A percentile compares a stretch with the other conserved stretches of the same genome.
Conservation (phyloP, 192 early-diverging fungal genomes). For the Globomyces pollinis-pini region DNA sequence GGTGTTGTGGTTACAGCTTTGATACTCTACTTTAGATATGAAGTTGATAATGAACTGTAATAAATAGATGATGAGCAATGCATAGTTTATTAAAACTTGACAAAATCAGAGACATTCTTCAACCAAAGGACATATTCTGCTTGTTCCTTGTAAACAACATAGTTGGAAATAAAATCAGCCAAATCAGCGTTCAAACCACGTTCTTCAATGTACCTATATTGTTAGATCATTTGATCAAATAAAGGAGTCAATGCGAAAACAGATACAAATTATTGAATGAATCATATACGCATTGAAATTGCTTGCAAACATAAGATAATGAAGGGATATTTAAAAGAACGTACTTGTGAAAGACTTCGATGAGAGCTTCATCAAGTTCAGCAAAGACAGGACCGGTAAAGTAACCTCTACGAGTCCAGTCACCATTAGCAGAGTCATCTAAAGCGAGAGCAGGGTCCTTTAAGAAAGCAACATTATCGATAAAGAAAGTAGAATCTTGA, state of each 20-base stretch:
- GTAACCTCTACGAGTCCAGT: constrained; percentile 77
- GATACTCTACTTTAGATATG: too few species aligned
- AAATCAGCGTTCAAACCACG: constrained; percentile 78
- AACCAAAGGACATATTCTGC: constrained; percentile 88
- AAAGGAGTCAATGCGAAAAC: too few species aligned
- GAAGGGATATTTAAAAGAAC: too few species aligned
- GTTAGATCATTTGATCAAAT: too few species aligned
- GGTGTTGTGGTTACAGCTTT: too few species aligned
- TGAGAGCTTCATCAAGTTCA: constrained; percentile 75
- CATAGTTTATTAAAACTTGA: constrained; percentile 43
- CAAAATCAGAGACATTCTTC: constrained; percentile 67
- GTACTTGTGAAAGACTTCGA: constrained; percentile 45
- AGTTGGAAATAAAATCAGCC: constrained; percentile 78
- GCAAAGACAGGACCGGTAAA: constrained; percentile 90
- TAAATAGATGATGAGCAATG: background rate
- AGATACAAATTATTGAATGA: too few species aligned
- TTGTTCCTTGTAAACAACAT: constrained; percentile 93
- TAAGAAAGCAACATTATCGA: constrained; percentile 73
- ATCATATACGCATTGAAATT: too few species aligned
- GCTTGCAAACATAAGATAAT: too few species aligned
- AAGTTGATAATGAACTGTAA: background rate
- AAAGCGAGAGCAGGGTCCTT: constrained; percentile 54
- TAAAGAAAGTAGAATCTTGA: constrained; percentile 77
- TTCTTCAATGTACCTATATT: too few species aligned
- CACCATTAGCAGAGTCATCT: constrained; percentile 64